Base-by-base conservation (phyloP, 2,329 filamentous ascomycete species). In the Aspergillus alliaceus region DNA sequence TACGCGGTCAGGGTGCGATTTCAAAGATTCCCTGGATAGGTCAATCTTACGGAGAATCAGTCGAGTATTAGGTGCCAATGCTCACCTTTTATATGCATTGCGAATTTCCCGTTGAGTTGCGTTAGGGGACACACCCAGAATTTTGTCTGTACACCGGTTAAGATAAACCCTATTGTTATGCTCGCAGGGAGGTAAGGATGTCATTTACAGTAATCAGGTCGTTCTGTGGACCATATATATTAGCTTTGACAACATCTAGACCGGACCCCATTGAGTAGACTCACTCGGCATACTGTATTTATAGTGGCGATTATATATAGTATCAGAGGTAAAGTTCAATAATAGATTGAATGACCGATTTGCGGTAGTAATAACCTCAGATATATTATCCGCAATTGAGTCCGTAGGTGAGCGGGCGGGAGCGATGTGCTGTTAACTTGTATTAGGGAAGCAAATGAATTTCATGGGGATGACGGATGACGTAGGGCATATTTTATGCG, bases 1-100 rank as follows among this genome's bases (percentile, higher is more conserved):
- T 39, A 99, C 91, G 58, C 95, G 90, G 74, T 99, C 95, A 1
- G 93, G 93, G 74, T 98, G 93, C 62, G 90, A 92, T 77, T 95
- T 96, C 46, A 98, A 81, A 5, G 93, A 93, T 67, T 90, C 90
- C 71, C 90, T 92, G 69, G 2, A n/a, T 5, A 50, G 20, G 44
- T 40, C 34, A 58, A 48, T 53, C 64, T 61, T 55, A 37, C 59
- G 14, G 25, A 1, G 6, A 35, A 29, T 12, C 2, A 15, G 6
- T 20, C 9, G 39, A n/a, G 18, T 20, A 14, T 49, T 7, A 34
- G 7, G 39, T 34, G 14, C 29, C 4, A 20, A 12, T 22, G n/a
- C 64, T 35, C 66, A 90, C 89, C 89, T 89, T 75, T 99, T 99
- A 82, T 98, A 99, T 51, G 93, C 95, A 81, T 91, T 90, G 66